Base-by-base conservation (phyloP, 192 early-diverging fungal species). In the Gaertneriomyces sp. region DNA sequence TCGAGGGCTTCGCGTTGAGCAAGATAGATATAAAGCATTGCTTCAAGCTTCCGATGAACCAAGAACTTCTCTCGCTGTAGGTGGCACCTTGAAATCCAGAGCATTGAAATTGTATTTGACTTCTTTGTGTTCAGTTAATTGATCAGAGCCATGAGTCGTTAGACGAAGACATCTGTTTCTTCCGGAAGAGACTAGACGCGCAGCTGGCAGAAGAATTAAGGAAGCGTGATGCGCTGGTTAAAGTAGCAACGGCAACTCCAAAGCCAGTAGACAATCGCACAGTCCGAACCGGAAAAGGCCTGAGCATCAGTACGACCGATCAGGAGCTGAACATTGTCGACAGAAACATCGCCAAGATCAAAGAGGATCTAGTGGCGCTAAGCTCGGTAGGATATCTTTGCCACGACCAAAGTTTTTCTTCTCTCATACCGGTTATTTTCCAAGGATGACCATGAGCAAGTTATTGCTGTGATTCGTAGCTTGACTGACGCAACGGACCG, bases 121-220 rank as follows among this genome's bases (percentile, higher is more conserved):
- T 33, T 33, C 25, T 33, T 33, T 33, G 25, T 4, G 42, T 14
- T 44, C 47, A 60, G 58, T 17, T 54, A 7, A 59, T 62, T 11
- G 64, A 64, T 20, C 16, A 56, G 14, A 47, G 61, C 10, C 25
- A 33, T 0, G 57, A 65, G 19, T 16, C 44, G 10, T 46, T 74
- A 14, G 76, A 82, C 40, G 74, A 71, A 55, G 74, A 77, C 8
- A 12, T 73, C 4, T 14, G 39, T 20, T 25, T 68, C 10, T 63
- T 60, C 7, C 60, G 63, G 20, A 53, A 68, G 51, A 47, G 72
- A 6, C 51, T 83, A 12, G 71, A 77, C 38, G 54, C 47, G n/a
- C 75, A 76, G 60, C 53, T 83, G 6, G 75, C 63, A n/a, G 76
- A 77, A 43, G 78, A 83, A 59, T 19, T 66, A 12, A 57, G 53